Evolutionary conservation across 176 grass and related monocot genomes (phyloP).

Genomic region (Hordeum marinum): DNA sequence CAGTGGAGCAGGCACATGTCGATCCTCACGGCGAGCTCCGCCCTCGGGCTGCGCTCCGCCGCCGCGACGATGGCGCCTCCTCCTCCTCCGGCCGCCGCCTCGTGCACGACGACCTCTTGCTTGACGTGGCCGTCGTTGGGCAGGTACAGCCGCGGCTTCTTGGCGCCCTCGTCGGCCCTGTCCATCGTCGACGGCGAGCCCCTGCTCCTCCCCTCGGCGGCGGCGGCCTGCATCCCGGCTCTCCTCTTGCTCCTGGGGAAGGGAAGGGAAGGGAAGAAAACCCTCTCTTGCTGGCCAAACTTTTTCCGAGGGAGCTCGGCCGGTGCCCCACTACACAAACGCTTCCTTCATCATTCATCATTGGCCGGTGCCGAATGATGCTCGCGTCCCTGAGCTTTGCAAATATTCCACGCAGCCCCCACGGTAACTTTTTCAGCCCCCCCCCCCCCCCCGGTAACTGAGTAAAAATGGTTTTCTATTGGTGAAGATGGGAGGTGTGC

Average conservation of each 20-base stretch:
- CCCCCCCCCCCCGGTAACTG: too few relatives aligned
- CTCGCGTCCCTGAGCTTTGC: too few relatives aligned
- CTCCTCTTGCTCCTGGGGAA: neutral
- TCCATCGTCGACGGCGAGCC: neutral
- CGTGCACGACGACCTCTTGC: neutral
- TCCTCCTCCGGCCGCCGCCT: neutral
- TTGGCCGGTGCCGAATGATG: too few relatives aligned
- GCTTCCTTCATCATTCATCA: too few relatives aligned
- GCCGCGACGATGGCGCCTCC: neutral
- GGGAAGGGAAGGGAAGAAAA: neutral
- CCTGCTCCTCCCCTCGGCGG: neutral
- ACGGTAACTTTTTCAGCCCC: too few relatives aligned
- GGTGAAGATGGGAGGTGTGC: too few relatives aligned
- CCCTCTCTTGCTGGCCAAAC: neutral
- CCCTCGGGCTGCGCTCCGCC: neutral
- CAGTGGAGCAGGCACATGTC: slow-evolving; percentile 3
- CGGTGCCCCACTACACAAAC: neutral
- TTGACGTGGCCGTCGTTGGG: neutral
- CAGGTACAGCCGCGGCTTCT: neutral
- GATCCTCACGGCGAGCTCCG: neutral
- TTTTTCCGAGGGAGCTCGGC: too few relatives aligned
- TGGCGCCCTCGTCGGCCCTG: neutral
- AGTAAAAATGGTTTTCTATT: too few relatives aligned
- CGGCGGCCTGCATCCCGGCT: neutral
- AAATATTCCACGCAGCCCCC: too few relatives aligned